A percentile compares a stretch with the other conserved stretches of the same genome.
Evolutionary conservation across 2,329 filamentous ascomycete genomes (phyloP).

Genomic region (Pseudohalonectria lignicola): DNA sequence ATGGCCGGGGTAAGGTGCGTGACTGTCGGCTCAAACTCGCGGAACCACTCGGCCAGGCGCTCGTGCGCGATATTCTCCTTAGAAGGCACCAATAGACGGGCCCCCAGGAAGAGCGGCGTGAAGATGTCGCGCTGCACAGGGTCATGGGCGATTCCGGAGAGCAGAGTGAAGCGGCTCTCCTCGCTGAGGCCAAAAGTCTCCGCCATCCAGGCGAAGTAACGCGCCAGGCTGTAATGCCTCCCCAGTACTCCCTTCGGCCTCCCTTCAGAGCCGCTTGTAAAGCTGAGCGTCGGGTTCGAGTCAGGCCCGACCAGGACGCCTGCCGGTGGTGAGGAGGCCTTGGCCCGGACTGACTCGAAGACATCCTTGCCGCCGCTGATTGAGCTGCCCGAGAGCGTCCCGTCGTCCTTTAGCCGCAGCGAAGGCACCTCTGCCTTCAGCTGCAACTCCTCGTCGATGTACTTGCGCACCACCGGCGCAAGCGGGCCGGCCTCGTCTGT

Average conservation of each 20-base stretch:
- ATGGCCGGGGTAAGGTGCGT: constrained; percentile 92
- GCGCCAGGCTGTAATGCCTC: constrained; percentile 73
- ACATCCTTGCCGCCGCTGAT: constrained; percentile 57
- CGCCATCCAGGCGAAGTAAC: constrained; percentile 93
- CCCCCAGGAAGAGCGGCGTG: constrained; percentile 80
- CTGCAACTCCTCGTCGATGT: constrained; percentile 61
- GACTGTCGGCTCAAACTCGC: constrained; percentile 60
- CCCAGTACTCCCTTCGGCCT: constrained; percentile 80
- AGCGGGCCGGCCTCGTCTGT: constrained; percentile 51
- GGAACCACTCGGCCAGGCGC: constrained; percentile 80
- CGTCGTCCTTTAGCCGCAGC: constrained; percentile 61
- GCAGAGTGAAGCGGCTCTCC: constrained; percentile 67
- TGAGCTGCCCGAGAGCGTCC: constrained; percentile 58
- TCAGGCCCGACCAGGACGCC: constrained; percentile 79
- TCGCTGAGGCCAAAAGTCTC: constrained; percentile 64
- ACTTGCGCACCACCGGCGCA: constrained; percentile 40
- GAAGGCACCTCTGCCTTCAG: constrained; percentile 67
- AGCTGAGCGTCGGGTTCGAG: constrained; percentile 63
- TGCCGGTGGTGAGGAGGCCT: constrained; percentile 40
- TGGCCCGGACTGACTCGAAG: constrained; percentile 41
- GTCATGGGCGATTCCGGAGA: constrained; percentile 76
- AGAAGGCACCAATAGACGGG: constrained; percentile 65
- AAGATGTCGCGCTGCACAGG: constrained; percentile 69
- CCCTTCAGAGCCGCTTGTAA: constrained; percentile 67
- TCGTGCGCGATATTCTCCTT: constrained; percentile 82